These are phyloP conservation scores for Prunus kanzakura DNA, from an alignment of 306 rosid species.

Conservation along the genomic window DNA sequence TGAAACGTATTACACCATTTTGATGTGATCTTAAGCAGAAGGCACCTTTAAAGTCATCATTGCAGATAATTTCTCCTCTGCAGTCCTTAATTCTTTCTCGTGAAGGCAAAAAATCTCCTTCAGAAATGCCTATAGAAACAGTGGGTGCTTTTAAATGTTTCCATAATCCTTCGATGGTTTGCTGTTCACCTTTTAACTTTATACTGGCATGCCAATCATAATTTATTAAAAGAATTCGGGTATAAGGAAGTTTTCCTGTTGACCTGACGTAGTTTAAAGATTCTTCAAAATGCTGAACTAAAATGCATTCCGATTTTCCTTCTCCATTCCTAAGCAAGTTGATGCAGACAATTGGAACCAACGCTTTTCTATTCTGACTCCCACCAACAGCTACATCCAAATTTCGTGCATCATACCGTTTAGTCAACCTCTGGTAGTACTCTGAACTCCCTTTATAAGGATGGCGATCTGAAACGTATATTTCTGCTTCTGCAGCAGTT, in stretches of 20 bases:
- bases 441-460: constrained; percentile 87
- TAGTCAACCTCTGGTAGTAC: constrained; percentile 81
- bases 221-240: constrained; percentile 73
- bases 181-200: constrained; percentile 85
- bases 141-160: constrained; percentile 80
- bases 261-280: constrained; percentile 74
- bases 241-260: constrained; percentile 63
- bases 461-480: constrained; percentile 80
- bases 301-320: constrained; percentile 87
- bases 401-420: constrained; percentile 79
- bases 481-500: constrained; percentile 98
- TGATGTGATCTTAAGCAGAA: constrained; percentile 90
- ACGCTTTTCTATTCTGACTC: constrained; percentile 55
- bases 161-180: constrained; percentile 95
- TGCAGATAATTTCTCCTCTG: constrained; percentile 77
- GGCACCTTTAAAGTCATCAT: constrained; percentile 73
- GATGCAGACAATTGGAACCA: constrained; percentile 85
- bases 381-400: constrained; percentile 44
- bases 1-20: constrained; percentile 90
- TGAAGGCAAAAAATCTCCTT: constrained; percentile 94
- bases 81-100: constrained; percentile 75
- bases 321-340: constrained; percentile 91
- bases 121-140: constrained; percentile 68
- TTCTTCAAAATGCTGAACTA: constrained; percentile 93
- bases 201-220: constrained; percentile 95